A percentile compares a stretch with the other conserved stretches of the same genome.
phyloP scores from a whole-genome alignment of 2,329 filamentous ascomycete species.

The Verticillium nonalfalfae region DNA sequence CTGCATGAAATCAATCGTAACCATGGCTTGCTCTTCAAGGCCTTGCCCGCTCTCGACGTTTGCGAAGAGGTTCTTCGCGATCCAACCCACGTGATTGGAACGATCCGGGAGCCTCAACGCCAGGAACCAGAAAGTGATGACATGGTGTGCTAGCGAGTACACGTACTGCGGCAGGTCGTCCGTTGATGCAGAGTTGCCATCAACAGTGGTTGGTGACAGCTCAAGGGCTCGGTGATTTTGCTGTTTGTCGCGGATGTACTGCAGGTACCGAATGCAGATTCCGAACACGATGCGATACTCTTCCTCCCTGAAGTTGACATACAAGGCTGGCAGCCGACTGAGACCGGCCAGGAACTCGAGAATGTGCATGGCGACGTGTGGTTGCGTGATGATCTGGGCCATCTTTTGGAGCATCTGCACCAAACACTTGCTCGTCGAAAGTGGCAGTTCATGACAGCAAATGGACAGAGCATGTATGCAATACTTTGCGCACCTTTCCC shows the following conservation, averaged over 20 bases:
- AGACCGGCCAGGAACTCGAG: constrained; percentile 91
- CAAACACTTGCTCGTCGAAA: constrained; percentile 78
- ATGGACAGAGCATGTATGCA: constrained; percentile 94
- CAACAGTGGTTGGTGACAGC: constrained; percentile 18
- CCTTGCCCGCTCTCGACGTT: constrained; percentile 68
- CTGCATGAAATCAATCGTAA: constrained; percentile 93
- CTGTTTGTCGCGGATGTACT: constrained; percentile 71
- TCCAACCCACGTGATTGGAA: constrained; percentile 80
- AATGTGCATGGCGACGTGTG: constrained; percentile 87
- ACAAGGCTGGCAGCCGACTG: constrained; percentile 76
- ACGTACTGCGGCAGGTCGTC: constrained; percentile 90
- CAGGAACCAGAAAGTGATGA: constrained; percentile 96
- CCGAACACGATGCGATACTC: constrained; percentile 93
- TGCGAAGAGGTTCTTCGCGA: constrained; percentile 77
- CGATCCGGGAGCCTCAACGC: constrained; percentile 80
- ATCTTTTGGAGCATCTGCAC: constrained; percentile 87
- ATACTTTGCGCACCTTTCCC: constrained; percentile 80
- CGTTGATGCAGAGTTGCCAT: constrained; percentile 18
- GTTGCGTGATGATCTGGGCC: constrained; percentile 92
- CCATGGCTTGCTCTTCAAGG: constrained; percentile 86
- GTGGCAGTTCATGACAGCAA: constrained; percentile 89
- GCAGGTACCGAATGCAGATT: constrained; percentile 88
- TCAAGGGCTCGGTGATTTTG: constrained; percentile 29
- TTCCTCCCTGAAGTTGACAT: constrained; percentile 82
- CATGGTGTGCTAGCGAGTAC: constrained; percentile 87